phyloP scores from a whole-genome alignment of 108 stramenopile species.

The Cafeteria roenbergensis region DNA sequence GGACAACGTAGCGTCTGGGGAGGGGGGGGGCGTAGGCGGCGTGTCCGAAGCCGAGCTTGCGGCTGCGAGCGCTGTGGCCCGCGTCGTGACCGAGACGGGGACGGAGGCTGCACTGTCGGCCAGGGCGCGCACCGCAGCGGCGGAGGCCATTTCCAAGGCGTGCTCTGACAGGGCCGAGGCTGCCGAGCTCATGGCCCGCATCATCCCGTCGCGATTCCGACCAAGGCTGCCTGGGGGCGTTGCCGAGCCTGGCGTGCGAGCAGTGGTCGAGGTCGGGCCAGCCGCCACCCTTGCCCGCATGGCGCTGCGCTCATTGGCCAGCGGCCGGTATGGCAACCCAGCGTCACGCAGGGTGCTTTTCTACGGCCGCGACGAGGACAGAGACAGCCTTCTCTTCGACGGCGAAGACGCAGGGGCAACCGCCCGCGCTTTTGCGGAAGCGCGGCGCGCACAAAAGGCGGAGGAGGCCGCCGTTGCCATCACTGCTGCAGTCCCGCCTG shows the following conservation, averaged over 20 bases:
- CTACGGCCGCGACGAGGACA: constrained; percentile 8
- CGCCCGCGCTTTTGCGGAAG: not conserved
- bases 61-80: too few relatives aligned
- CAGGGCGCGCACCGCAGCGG: too few relatives aligned
- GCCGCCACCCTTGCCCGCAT: constrained; percentile 13
- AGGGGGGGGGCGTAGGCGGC: too few relatives aligned
- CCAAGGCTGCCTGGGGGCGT: too few relatives aligned
- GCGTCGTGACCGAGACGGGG: too few relatives aligned
- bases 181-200: too few relatives aligned
- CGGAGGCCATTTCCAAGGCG: too few relatives aligned
- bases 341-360: constrained; percentile 1
- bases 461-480: not conserved
- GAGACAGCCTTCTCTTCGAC: constrained; percentile 2
- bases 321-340: constrained; percentile 3
- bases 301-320: constrained; percentile 17
- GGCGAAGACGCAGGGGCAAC: constrained; percentile 3
- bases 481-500: not conserved
- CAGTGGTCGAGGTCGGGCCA: constrained; percentile 14
- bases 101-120: too few relatives aligned
- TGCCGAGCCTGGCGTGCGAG: not conserved
- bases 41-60: too few relatives aligned
- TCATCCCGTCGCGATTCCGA: too few relatives aligned
- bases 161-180: too few relatives aligned
- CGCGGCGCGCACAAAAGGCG: not conserved
- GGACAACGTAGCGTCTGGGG: too few relatives aligned